phyloP scores from a whole-genome alignment of 176 grass and related monocot genomes.

The Zea mays region DNA sequence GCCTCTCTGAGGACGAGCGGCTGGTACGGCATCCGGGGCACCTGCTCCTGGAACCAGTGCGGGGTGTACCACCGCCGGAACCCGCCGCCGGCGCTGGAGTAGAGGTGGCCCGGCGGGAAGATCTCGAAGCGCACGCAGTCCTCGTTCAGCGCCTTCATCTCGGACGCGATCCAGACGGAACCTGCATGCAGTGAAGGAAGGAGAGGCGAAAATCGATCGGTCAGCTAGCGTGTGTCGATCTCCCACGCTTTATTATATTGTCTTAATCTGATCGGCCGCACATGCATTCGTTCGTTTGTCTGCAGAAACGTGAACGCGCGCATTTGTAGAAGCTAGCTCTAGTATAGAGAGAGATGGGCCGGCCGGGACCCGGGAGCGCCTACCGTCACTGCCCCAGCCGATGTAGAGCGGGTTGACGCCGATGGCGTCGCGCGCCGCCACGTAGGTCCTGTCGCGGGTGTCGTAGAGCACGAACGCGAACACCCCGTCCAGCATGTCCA shows the following conservation, averaged over 20 bases:
- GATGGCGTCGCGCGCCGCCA: conserved; percentile 88
- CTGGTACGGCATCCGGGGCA: conserved; percentile 60
- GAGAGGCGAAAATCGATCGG: no score
- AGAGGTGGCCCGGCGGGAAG: conserved; percentile 83
- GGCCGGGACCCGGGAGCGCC: no score
- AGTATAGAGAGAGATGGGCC: no score
- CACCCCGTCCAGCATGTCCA: conserved; percentile 89
- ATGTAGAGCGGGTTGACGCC: conserved; percentile 96
- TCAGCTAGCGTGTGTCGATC: no score
- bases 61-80: conserved; percentile 88
- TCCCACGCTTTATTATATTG: no score
- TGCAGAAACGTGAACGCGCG: no score
- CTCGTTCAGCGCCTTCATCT: conserved; percentile 93
- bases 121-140: conserved; percentile 81
- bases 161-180: conserved; percentile 86
- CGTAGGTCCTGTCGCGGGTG: conserved; percentile 66
- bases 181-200: background rate
- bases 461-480: conserved; percentile 93
- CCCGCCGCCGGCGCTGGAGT: conserved; percentile 62
- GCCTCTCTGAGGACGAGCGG: conserved; percentile 70
- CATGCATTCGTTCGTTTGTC: no score
- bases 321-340: no score
- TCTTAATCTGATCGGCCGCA: no score
- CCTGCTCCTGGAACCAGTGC: conserved; percentile 62
- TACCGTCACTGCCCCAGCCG: conserved; percentile 84